Evolutionary conservation across 140 eudicot species (phyloP).

Genomic region (Ambrosia hybrid): DNA sequence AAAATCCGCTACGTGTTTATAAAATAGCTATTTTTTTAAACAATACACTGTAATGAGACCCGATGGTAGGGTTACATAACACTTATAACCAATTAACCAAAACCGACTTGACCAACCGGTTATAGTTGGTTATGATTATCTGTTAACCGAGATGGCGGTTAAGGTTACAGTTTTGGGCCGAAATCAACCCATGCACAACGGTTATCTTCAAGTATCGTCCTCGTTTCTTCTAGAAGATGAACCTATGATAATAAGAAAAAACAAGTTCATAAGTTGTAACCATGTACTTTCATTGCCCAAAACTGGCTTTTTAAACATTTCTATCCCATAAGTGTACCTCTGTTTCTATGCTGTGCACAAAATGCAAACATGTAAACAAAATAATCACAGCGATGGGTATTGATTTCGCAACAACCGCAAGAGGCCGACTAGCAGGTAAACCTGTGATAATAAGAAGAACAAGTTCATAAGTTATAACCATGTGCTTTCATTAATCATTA

Average conservation of each 20-base stretch:
- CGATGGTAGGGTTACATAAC: no score
- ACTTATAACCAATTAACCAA: no score
- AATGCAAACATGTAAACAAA: conserved; percentile 27
- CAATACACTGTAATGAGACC: no score
- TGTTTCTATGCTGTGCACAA: conserved; percentile 14
- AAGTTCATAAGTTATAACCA: not conserved
- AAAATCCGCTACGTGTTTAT: no score
- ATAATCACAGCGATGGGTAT: conserved; percentile 75
- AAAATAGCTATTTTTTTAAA: no score
- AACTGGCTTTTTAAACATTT: not conserved
- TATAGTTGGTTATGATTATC: no score
- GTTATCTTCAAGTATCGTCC: not conserved
- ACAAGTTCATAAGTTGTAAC: not conserved
- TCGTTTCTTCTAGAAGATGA: conserved; percentile 11
- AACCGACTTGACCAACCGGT: no score
- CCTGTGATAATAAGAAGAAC: conserved; percentile 22
- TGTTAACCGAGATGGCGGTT: no score
- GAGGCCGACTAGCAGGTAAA: not conserved
- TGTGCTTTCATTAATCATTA: not conserved
- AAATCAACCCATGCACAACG: no score
- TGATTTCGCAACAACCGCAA: conserved; percentile 50
- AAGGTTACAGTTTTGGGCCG: no score
- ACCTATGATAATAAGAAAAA: conserved; percentile 21
- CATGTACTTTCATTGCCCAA: not conserved
- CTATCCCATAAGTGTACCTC: conserved; percentile 9